phyloP scores from a whole-genome alignment of 108 stramenopile species.

The Cyclostephanos tholiformis region DNA sequence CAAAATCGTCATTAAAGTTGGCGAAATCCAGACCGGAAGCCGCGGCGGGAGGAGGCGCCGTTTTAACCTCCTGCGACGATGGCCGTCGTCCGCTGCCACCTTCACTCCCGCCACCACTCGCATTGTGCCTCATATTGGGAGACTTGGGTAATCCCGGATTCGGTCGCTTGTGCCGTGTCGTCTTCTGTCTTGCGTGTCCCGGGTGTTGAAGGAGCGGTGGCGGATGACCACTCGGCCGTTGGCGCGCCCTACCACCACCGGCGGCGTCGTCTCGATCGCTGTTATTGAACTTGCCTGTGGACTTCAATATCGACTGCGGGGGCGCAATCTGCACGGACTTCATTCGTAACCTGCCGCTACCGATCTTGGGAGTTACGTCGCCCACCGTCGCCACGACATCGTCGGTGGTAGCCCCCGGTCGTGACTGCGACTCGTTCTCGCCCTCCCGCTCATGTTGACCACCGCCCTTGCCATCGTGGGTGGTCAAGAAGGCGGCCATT shows the following conservation, averaged over 20 bases:
- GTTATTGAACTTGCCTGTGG: background rate
- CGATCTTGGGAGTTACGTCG: background rate
- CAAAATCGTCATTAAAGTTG: background rate
- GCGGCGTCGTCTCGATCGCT: background rate
- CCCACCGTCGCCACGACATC: background rate
- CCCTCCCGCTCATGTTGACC: background rate
- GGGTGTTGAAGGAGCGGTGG: background rate
- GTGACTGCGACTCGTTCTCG: conserved; percentile 3
- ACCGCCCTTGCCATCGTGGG: conserved; percentile 6
- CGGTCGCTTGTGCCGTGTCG: background rate
- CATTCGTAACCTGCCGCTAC: background rate
- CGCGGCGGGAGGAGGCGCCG: background rate
- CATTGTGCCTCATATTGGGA: background rate
- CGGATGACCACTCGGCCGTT: too few species aligned
- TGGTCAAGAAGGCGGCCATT: conserved; percentile 31
- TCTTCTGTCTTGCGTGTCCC: background rate
- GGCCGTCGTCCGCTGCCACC: background rate
- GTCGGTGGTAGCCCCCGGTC: background rate
- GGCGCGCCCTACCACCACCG: too few species aligned
- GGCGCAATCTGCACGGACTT: conserved; percentile 3
- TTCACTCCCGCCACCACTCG: background rate
- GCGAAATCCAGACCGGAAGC: background rate
- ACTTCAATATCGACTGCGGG: conserved; percentile 8
- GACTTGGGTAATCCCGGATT: background rate
- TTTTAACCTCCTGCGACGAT: background rate